Percentiles rank a stretch among this genome's conserved stretches.
phyloP scores from a whole-genome alignment of 371 early-diverging fungal genomes.

The Mortierella sp. region DNA sequence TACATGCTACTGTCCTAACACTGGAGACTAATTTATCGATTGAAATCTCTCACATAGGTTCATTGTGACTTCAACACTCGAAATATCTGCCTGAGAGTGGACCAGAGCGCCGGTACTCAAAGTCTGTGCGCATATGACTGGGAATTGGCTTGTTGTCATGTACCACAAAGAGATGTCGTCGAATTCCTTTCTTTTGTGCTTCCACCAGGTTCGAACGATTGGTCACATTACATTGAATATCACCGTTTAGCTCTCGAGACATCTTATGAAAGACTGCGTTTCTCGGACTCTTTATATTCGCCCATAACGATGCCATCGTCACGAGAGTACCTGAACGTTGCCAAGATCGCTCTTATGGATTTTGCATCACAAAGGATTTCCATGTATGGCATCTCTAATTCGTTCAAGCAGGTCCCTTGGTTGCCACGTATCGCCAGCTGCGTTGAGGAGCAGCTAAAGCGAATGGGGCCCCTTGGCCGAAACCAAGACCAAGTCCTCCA shows the following conservation, averaged over 20 bases:
- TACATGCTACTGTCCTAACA: neutral
- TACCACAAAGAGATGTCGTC: conserved; percentile 54
- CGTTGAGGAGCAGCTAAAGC: conserved; percentile 31
- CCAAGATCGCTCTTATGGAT: conserved; percentile 52
- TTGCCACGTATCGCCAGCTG: conserved; percentile 37
- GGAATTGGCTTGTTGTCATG: conserved; percentile 55
- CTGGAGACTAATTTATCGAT: neutral
- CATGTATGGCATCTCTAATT: conserved; percentile 52
- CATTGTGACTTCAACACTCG: conserved; percentile 56
- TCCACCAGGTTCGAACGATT: conserved; percentile 46
- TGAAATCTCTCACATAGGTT: conserved; percentile 12
- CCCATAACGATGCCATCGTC: conserved; percentile 25
- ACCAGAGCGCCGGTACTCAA: conserved; percentile 33
- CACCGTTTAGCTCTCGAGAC: conserved; percentile 49
- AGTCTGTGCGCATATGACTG: conserved; percentile 48
- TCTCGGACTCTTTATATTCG: neutral
- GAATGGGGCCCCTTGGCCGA: conserved; percentile 24
- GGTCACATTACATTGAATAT: conserved; percentile 55
- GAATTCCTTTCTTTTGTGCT: conserved; percentile 55
- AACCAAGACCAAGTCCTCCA: conserved; percentile 14
- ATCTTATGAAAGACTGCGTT: conserved; percentile 11
- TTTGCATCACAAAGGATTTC: conserved; percentile 47
- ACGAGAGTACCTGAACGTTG: conserved; percentile 43
- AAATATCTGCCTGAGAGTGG: conserved; percentile 44
- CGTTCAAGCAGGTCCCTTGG: conserved; percentile 52